These are phyloP conservation scores for Pseudomassariella vexata DNA, from an alignment of 2,329 filamentous ascomycete species.

Conservation along the genomic window DNA sequence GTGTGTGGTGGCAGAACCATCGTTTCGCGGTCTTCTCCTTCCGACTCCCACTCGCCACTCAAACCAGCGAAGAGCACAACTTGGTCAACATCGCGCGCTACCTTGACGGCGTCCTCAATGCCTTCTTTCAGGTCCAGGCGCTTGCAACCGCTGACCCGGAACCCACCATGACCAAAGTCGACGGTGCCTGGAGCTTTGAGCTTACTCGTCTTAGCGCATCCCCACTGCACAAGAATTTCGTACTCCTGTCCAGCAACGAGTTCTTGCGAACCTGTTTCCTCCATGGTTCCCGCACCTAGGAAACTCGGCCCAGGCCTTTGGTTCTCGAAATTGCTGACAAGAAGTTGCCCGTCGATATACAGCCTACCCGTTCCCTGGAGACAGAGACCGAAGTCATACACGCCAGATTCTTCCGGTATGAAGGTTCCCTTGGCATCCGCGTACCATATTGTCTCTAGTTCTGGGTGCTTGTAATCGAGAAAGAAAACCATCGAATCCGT, in stretches of 20 bases:
- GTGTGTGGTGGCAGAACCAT: conserved; percentile 70
- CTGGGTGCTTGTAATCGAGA: conserved; percentile 33
- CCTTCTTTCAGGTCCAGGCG: conserved; percentile 51
- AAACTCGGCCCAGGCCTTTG: conserved; percentile 58
- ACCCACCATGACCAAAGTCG: conserved; percentile 52
- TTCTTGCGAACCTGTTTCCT: conserved; percentile 52
- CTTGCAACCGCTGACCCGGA: conserved; percentile 56
- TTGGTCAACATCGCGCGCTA: conserved; percentile 66
- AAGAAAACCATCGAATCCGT: neutral
- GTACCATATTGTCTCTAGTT: conserved; percentile 50
- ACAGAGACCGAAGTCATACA: conserved; percentile 59
- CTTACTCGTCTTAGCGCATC: conserved; percentile 43
- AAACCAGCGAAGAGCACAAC: conserved; percentile 73
- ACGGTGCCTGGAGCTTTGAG: conserved; percentile 44
- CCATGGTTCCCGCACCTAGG: conserved; percentile 58
- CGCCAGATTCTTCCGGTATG: conserved; percentile 51
- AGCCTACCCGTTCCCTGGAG: conserved; percentile 60
- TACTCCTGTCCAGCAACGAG: conserved; percentile 56
- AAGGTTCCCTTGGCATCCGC: conserved; percentile 55
- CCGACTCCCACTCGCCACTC: conserved; percentile 76
- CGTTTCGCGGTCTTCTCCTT: conserved; percentile 71
- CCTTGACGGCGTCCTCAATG: conserved; percentile 59
- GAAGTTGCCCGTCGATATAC: conserved; percentile 53
- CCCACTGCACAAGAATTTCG: conserved; percentile 52
- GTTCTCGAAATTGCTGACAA: conserved; percentile 62